A percentile compares a stretch with the other conserved stretches of the same genome.
These are phyloP conservation scores for Knufia petricola DNA, from an alignment of 2,329 filamentous ascomycete species.

Conservation along the genomic window DNA sequence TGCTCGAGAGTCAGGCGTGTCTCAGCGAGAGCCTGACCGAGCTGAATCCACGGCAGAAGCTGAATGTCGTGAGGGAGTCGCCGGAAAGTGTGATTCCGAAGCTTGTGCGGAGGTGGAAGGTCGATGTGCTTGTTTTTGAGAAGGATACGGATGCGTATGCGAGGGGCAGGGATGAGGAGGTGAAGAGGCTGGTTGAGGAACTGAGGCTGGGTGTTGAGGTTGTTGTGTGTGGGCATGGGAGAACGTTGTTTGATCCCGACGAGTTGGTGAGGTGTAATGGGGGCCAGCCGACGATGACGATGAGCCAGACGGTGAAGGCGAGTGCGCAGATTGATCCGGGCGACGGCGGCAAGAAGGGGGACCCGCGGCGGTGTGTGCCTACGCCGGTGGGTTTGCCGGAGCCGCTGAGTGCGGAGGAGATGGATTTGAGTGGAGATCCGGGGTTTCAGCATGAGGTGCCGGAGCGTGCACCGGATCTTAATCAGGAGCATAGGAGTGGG, in stretches of 20 bases:
- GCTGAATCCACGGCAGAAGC: slow-evolving; percentile 60
- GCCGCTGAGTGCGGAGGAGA: slow-evolving; percentile 45
- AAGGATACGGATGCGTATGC: slow-evolving; percentile 69
- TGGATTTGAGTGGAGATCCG: slow-evolving; percentile 40
- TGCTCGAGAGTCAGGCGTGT: slow-evolving; percentile 63
- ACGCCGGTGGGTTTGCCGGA: slow-evolving; percentile 52
- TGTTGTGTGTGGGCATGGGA: too few relatives aligned
- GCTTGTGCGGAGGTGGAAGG: slow-evolving; percentile 62
- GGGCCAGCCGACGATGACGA: slow-evolving; percentile 66
- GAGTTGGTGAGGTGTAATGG: slow-evolving; percentile 55
- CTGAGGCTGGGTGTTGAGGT: slow-evolving; percentile 34
- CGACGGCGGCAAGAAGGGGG: slow-evolving; percentile 38
- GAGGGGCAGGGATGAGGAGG: slow-evolving; percentile 52
- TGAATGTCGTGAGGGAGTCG: slow-evolving; percentile 62
- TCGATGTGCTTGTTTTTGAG: slow-evolving; percentile 69
- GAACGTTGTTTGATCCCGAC: slow-evolving; percentile 67
- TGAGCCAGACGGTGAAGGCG: slow-evolving; percentile 55
- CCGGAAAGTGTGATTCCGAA: slow-evolving; percentile 63
- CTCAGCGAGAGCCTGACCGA: slow-evolving; percentile 58
- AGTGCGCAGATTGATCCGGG: slow-evolving; percentile 36
- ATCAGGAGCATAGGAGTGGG: slow-evolving; percentile 44
- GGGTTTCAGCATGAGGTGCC: slow-evolving; percentile 38
- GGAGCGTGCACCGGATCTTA: slow-evolving; percentile 48
- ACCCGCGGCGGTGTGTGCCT: slow-evolving; percentile 40
- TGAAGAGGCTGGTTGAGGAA: slow-evolving; percentile 52